Evolutionary conservation across 768 basidiomycete species (phyloP).

Genomic region (Calocybe indica): DNA sequence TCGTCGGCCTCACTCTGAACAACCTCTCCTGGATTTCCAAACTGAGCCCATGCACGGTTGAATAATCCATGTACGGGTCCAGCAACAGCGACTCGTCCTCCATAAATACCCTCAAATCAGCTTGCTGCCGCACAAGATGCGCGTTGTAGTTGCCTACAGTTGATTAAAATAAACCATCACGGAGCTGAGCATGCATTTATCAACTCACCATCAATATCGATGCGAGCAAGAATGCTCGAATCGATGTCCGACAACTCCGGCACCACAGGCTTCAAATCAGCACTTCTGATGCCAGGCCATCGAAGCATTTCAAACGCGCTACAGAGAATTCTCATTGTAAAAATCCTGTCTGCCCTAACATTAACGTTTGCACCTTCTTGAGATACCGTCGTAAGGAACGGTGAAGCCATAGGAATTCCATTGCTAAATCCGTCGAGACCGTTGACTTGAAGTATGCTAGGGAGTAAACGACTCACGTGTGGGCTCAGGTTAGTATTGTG

Average conservation of each 20-base stretch:
- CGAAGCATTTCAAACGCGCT: conserved; percentile 77
- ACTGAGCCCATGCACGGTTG: conserved; percentile 59
- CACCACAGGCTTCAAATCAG: conserved; percentile 33
- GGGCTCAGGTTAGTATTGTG: conserved; percentile 34
- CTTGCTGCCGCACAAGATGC: conserved; percentile 65
- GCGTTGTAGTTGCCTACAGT: conserved; percentile 53
- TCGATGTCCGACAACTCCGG: conserved; percentile 48
- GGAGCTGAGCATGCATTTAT: neutral
- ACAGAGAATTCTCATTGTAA: conserved; percentile 1
- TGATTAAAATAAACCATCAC: neutral
- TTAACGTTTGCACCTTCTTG: conserved; percentile 28
- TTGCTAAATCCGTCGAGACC: conserved; percentile 14
- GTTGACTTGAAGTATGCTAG: neutral
- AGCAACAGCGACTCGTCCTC: conserved; percentile 71
- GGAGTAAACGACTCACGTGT: conserved; percentile 22
- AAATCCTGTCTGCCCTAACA: no score
- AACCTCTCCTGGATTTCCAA: conserved; percentile 70
- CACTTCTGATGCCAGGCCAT: conserved; percentile 44
- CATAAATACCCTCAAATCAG: conserved; percentile 68
- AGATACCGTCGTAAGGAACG: conserved; percentile 39
- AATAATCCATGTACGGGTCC: conserved; percentile 68
- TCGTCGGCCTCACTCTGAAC: conserved; percentile 53
- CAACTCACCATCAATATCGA: conserved; percentile 64
- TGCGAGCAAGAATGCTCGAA: conserved; percentile 46
- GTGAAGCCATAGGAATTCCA: conserved; percentile 36